Percentiles rank a stretch among this genome's conserved stretches.
These are phyloP conservation scores for Ailanthus altissimus DNA, from an alignment of 345 rosid genomes.

Conservation along the genomic window DNA sequence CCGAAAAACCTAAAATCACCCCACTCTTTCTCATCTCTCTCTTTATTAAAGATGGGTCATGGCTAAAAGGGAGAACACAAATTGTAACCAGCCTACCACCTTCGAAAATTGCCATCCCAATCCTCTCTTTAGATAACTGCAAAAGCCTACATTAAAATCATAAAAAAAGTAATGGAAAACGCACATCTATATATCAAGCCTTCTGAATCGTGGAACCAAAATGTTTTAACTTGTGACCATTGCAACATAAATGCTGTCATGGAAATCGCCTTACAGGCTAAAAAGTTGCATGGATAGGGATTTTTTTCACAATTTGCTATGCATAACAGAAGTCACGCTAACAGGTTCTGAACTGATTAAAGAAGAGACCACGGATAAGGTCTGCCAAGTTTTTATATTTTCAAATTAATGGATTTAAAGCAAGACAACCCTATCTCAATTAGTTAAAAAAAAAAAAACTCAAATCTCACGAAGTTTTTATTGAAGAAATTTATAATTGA, in stretches of 20 bases:
- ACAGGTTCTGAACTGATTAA: neutral
- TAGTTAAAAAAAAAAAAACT: neutral
- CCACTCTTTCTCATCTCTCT: too few relatives aligned
- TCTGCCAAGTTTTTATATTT: neutral
- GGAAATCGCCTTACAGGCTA: neutral
- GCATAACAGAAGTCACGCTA: neutral
- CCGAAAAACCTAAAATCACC: too few relatives aligned
- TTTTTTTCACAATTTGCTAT: neutral
- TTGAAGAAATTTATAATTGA: neutral
- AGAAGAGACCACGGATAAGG: neutral
- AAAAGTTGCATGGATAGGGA: neutral
- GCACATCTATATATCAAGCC: neutral
- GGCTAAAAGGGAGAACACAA: too few relatives aligned
- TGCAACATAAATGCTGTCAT: neutral
- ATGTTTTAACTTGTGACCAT: neutral
- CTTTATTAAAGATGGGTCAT: too few relatives aligned
- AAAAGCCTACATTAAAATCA: conserved; percentile 19
- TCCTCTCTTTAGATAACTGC: conserved; percentile 82
- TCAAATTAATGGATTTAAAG: neutral
- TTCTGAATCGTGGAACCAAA: neutral
- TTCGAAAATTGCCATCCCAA: conserved; percentile 90
- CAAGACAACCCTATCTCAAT: neutral
- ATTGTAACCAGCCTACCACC: conserved; percentile 58
- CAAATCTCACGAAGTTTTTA: neutral
- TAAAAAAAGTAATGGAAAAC: neutral